A percentile compares a stretch with the other conserved stretches of the same genome.
phyloP scores from a whole-genome alignment of 495 filamentous ascomycete species.

The Extremus antarcticus region DNA sequence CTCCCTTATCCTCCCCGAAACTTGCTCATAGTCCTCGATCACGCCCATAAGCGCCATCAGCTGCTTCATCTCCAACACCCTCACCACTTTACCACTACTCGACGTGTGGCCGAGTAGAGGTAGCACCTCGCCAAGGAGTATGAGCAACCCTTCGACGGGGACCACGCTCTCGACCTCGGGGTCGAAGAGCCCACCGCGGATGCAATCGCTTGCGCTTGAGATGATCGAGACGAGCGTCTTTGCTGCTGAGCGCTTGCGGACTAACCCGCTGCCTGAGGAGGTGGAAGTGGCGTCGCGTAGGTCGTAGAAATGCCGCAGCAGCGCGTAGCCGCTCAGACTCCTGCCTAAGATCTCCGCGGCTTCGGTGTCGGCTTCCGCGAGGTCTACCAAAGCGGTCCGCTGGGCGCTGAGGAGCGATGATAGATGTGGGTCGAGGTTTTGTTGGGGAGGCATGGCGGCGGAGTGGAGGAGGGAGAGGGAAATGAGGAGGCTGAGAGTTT shows the following conservation, averaged over 20 bases:
- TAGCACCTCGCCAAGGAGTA: slow-evolving; percentile 70
- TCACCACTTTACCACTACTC: slow-evolving; percentile 17
- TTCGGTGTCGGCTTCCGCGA: slow-evolving; percentile 57
- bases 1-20: slow-evolving; percentile 54
- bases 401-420: slow-evolving; percentile 53
- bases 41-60: slow-evolving; percentile 67
- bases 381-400: slow-evolving; percentile 49
- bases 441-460: slow-evolving; percentile 55
- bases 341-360: slow-evolving; percentile 70
- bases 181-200: slow-evolving; percentile 79
- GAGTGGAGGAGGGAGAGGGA: slow-evolving; percentile 78
- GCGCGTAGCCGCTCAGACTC: slow-evolving; percentile 83
- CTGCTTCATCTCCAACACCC: slow-evolving; percentile 49
- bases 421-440: slow-evolving; percentile 59
- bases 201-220: slow-evolving; percentile 72
- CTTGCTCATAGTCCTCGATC: slow-evolving; percentile 71
- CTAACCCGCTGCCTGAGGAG: slow-evolving; percentile 23
- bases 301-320: slow-evolving; percentile 76
- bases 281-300: slow-evolving; percentile 51
- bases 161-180: slow-evolving; percentile 65
- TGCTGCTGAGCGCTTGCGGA: slow-evolving; percentile 29
- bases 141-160: slow-evolving; percentile 72
- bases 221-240: slow-evolving; percentile 65
- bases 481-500: slow-evolving; percentile 74
- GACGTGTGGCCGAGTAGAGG: slow-evolving; percentile 51